Evolutionary conservation across 345 rosid genomes (phyloP).

Genomic region (Reutealis trisperma): DNA sequence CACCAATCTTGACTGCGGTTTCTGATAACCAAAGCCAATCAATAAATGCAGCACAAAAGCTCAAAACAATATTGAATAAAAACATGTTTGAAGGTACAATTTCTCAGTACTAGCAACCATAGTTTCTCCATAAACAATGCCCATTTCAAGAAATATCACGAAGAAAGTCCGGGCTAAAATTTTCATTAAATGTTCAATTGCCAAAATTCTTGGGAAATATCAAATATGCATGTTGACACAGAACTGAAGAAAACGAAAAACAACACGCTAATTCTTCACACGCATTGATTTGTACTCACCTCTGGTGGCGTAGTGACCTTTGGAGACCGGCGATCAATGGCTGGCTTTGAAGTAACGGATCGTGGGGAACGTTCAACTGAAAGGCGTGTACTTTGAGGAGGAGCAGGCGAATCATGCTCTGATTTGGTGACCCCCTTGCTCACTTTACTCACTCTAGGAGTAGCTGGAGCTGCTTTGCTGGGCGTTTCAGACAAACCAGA

Average conservation of each 20-base stretch:
- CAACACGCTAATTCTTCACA: neutral
- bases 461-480: conserved; percentile 61
- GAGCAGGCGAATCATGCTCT: conserved; percentile 60
- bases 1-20: conserved; percentile 45
- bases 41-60: conserved; percentile 18
- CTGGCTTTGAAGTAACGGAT: conserved; percentile 61
- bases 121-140: neutral
- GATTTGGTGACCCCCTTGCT: conserved; percentile 57
- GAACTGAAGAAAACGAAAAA: conserved; percentile 1
- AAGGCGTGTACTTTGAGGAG: conserved; percentile 58
- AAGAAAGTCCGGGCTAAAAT: neutral
- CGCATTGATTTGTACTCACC: conserved; percentile 42
- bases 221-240: neutral
- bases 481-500: conserved; percentile 72
- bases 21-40: conserved; percentile 52
- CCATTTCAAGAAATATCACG: neutral
- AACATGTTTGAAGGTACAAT: neutral
- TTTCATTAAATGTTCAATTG: neutral
- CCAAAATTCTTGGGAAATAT: neutral
- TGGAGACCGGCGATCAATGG: conserved; percentile 62
- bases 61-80: neutral
- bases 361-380: conserved; percentile 74
- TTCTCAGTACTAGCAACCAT: neutral
- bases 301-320: conserved; percentile 68
- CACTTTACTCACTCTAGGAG: conserved; percentile 63